A percentile compares a stretch with the other conserved stretches of the same genome.
Evolutionary conservation across 768 basidiomycete species (phyloP).

Genomic region (Suillus americanus): DNA sequence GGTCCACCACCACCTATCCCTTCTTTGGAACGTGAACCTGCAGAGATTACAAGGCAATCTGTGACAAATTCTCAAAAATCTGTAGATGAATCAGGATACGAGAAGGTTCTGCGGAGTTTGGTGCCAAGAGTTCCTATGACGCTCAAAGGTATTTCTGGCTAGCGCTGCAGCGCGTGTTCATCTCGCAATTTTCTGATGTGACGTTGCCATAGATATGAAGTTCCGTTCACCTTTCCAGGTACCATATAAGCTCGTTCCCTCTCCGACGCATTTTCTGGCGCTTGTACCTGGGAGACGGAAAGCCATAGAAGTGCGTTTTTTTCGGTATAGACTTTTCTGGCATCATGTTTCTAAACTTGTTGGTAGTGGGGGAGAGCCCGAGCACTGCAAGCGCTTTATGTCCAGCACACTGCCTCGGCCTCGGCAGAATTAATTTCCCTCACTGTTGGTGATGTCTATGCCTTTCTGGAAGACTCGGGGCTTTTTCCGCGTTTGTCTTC

Average conservation of each 20-base stretch:
- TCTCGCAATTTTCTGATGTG: neutral
- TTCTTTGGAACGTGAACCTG: slow-evolving; percentile 25
- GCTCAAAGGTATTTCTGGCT: slow-evolving; percentile 33
- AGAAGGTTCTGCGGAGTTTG: slow-evolving; percentile 32
- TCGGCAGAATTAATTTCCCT: slow-evolving; percentile 24
- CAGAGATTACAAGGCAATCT: slow-evolving; percentile 1
- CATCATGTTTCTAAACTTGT: slow-evolving; percentile 3
- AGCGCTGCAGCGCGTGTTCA: neutral
- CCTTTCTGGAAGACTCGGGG: slow-evolving; percentile 43
- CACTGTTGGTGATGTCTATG: slow-evolving; percentile 42
- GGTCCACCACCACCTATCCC: slow-evolving; percentile 24
- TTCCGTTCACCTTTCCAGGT: slow-evolving; percentile 26
- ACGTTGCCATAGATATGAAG: slow-evolving; percentile 34
- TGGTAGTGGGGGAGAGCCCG: slow-evolving; percentile 46
- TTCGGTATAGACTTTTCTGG: neutral
- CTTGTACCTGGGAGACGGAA: slow-evolving; percentile 45
- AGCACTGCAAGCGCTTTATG: slow-evolving; percentile 39
- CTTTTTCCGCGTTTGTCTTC: slow-evolving; percentile 35
- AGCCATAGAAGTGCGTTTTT: slow-evolving; percentile 43
- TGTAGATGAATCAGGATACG: slow-evolving; percentile 24
- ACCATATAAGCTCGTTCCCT: slow-evolving; percentile 40
- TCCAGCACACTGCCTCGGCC: slow-evolving; percentile 23
- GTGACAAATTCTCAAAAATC: neutral
- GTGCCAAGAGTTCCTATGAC: slow-evolving; percentile 46
- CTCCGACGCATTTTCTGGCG: slow-evolving; percentile 32